Evolutionary conservation across 495 filamentous ascomycete species (phyloP), one percentile per base, ranked within the genome.

Genomic region (Patellaria atrata): DNA sequence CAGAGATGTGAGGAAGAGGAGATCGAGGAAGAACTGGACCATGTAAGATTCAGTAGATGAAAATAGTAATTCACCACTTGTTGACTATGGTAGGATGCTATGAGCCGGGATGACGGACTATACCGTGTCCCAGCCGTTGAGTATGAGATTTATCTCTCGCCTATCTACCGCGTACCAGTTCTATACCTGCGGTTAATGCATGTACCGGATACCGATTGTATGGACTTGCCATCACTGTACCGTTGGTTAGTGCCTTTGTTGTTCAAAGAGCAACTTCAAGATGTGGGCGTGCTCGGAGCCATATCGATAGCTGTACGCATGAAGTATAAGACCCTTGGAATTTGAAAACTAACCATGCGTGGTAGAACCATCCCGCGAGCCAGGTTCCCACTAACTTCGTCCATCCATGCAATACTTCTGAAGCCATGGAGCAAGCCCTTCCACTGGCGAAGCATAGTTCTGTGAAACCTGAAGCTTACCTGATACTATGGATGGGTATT

Each of bases 371-470:
- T 37, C 48, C 48, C 27, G 9, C 37, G 5, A 38, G 30, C 5
- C 41, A 41, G 14, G 3, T 14, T 4, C 48, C 48, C 4, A 41
- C 37, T 1, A 44, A 44, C 35, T 51, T 51, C 29, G 32, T 51
- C 10, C 48, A 51, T 37, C 48, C 48, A 10, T 51, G 48, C 20
- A 42, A 44, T 24, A 51, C 48, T 8, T 44, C 37, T 9, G 26
- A 18, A 3, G 44, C 45, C 8, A 27, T 51, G 4, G 30, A 28
- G 39, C 29, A 5, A 39, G 39, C 20, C 7, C 21, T n/a, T n/a
- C n/a, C n/a, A n/a, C n/a, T n/a, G 12, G 33, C 25, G 4, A 13
- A 20, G 1, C 18, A 36, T n/a, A 25, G 12, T 8, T 29, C 40
- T 3, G 18, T 45, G 3, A 39, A 33, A 9, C 27, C 38, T 4